Evolutionary conservation across 2,329 filamentous ascomycete species (phyloP).

Genomic region (Dactylella cylindrospora): DNA sequence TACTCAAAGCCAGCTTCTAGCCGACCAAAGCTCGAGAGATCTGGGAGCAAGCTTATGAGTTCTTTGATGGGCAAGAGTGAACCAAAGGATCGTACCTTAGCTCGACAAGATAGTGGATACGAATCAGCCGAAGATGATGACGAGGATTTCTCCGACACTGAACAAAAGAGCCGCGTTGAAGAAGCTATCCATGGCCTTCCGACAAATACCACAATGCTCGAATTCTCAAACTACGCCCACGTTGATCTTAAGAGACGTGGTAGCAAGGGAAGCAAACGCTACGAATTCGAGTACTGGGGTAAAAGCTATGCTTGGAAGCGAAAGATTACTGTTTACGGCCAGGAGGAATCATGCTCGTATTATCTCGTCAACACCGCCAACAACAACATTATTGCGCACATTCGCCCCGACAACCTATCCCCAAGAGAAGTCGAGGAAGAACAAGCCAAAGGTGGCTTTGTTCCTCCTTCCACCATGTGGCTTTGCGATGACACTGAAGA

Average conservation of each 20-base stretch:
- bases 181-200: slow-evolving; percentile 55
- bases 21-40: slow-evolving; percentile 60
- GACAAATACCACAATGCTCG: slow-evolving; percentile 80
- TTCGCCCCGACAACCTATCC: slow-evolving; percentile 76
- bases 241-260: slow-evolving; percentile 75
- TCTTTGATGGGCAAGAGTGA: slow-evolving; percentile 61
- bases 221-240: slow-evolving; percentile 96
- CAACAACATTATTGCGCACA: slow-evolving; percentile 72
- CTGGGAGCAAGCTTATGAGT: slow-evolving; percentile 63
- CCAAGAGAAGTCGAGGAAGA: slow-evolving; percentile 71
- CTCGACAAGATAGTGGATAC: slow-evolving; percentile 63
- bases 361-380: slow-evolving; percentile 72
- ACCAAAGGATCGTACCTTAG: slow-evolving; percentile 55
- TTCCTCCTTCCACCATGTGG: slow-evolving; percentile 87
- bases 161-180: slow-evolving; percentile 50
- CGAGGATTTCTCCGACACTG: slow-evolving; percentile 48
- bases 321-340: slow-evolving; percentile 59
- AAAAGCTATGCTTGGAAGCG: slow-evolving; percentile 81
- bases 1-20: slow-evolving; percentile 61
- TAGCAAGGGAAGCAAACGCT: slow-evolving; percentile 68
- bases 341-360: slow-evolving; percentile 66
- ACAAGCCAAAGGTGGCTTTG: slow-evolving; percentile 77
- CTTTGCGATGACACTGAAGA: slow-evolving; percentile 68
- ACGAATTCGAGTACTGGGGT: slow-evolving; percentile 94
- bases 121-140: slow-evolving; percentile 57